These are phyloP conservation scores for Dactylellina leptospora DNA, from an alignment of 2,329 filamentous ascomycete genomes.

Conservation along the genomic window DNA sequence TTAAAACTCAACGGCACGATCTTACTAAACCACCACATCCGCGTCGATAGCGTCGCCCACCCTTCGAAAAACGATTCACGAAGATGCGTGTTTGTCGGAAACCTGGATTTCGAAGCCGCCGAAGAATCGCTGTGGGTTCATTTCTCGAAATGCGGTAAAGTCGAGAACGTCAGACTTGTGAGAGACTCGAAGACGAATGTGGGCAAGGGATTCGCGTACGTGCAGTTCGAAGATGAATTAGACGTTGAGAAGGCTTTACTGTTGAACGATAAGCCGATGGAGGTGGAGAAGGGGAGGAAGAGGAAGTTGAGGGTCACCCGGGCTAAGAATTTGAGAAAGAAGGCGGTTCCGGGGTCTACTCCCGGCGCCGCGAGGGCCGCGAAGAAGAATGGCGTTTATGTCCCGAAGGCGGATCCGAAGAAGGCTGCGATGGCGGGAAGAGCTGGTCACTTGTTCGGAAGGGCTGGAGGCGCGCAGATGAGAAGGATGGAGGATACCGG, in stretches of 20 bases:
- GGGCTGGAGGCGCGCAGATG: constrained; percentile 69
- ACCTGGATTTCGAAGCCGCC: constrained; percentile 94
- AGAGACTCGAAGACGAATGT: constrained; percentile 89
- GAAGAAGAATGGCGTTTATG: constrained; percentile 64
- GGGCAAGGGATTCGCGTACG: constrained; percentile 96
- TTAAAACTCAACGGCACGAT: constrained; percentile 83
- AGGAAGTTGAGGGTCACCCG: constrained; percentile 84
- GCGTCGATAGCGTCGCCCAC: constrained; percentile 90
- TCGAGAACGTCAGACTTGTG: constrained; percentile 92
- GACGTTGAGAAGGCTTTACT: constrained; percentile 89
- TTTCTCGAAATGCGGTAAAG: constrained; percentile 78
- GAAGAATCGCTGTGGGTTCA: constrained; percentile 92
- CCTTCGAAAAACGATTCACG: constrained; percentile 82
- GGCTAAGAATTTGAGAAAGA: constrained; percentile 75
- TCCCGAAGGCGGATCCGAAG: constrained; percentile 74
- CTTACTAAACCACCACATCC: constrained; percentile 84
- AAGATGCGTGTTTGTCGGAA: constrained; percentile 94
- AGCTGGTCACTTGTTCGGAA: constrained; percentile 76
- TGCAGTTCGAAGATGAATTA: constrained; percentile 91
- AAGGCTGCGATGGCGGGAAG: constrained; percentile 77
- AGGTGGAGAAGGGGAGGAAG: constrained; percentile 50
- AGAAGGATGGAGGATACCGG: constrained; percentile 72
- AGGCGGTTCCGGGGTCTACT: constrained; percentile 58
- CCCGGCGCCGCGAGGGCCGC: constrained; percentile 19
- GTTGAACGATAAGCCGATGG: constrained; percentile 85